Evolutionary conservation across 2,329 filamentous ascomycete genomes (phyloP).

Genomic region (Talaromyces sp.): DNA sequence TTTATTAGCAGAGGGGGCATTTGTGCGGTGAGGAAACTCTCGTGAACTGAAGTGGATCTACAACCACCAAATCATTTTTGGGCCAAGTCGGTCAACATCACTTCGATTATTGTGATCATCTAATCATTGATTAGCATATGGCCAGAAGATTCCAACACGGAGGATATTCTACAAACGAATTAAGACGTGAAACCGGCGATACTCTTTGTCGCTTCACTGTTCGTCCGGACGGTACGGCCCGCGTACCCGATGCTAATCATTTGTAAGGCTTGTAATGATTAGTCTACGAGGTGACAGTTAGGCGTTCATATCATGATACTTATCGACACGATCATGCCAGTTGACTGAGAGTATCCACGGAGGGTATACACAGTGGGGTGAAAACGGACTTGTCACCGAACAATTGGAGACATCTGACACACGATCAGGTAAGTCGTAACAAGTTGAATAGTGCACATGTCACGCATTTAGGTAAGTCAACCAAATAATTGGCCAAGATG

Average conservation of each 20-base stretch:
- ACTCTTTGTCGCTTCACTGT: not conserved
- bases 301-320: not conserved
- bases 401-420: not conserved
- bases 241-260: conserved; percentile 2
- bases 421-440: not conserved
- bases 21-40: conserved; percentile 3
- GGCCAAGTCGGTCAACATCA: not conserved
- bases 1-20: not conserved
- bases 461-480: not conserved
- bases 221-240: conserved; percentile 7
- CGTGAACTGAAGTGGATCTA: not conserved
- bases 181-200: not conserved
- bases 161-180: not conserved
- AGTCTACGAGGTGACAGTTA: not conserved
- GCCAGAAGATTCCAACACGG: not conserved
- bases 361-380: not conserved
- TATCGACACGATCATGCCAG: not conserved
- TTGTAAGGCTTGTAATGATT: not conserved
- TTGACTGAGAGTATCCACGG: not conserved
- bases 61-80: not conserved
- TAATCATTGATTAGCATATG: not conserved
- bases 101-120: not conserved
- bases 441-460: not conserved
- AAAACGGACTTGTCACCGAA: not conserved
- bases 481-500: not conserved